These are phyloP conservation scores for Cryptosporidium tyzzeri DNA, from an alignment of 169 alveolate species.

Conservation along the genomic window DNA sequence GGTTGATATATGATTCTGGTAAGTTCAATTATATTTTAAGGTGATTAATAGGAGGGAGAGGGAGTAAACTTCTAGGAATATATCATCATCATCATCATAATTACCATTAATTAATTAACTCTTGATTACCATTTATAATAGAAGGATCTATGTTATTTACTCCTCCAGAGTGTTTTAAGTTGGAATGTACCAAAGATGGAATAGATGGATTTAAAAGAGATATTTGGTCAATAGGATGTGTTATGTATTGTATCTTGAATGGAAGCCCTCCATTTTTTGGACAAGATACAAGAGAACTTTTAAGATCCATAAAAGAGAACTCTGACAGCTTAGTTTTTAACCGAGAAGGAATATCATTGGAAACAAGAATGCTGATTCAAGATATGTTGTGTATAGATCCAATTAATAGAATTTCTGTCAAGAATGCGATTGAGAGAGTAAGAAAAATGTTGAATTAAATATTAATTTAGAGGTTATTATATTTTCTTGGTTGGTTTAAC, in stretches of 20 bases:
- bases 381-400: conserved; percentile 48
- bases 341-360: conserved; percentile 11
- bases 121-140: not conserved
- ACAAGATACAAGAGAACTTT: conserved; percentile 12
- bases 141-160: conserved; percentile 52
- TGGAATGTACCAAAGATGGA: conserved; percentile 54
- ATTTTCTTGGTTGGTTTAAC: not conserved
- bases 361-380: conserved; percentile 21
- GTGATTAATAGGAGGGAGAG: not conserved
- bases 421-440: conserved; percentile 8
- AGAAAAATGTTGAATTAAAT: not conserved
- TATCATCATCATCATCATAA: not conserved
- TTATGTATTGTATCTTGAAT: conserved; percentile 36
- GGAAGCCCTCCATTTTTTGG: conserved; percentile 65
- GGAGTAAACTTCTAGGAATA: not conserved
- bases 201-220: conserved; percentile 64
- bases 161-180: conserved; percentile 73
- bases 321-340: not conserved
- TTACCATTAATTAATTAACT: not conserved
- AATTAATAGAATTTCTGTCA: conserved; percentile 19
- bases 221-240: conserved; percentile 73
- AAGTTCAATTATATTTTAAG: not conserved
- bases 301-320: conserved; percentile 5
- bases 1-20: conserved; percentile 53
- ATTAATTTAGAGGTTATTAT: not conserved